Evolutionary conservation across 805 yeast genomes (phyloP).

Genomic region (Metschnikowia reukaufii): DNA sequence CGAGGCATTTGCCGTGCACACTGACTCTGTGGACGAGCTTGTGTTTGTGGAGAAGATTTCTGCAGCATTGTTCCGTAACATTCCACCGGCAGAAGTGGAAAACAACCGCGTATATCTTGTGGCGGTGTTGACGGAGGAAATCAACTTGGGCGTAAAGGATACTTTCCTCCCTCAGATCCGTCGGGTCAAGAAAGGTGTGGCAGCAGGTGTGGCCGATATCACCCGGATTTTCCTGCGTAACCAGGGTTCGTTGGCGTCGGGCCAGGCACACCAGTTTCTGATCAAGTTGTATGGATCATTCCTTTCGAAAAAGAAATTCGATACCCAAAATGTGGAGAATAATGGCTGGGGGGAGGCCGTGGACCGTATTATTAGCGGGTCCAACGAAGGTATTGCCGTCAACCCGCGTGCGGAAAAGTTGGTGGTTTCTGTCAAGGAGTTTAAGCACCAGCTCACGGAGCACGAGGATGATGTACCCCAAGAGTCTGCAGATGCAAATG

Average conservation of each 20-base stretch:
- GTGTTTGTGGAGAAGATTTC: slow-evolving; percentile 63
- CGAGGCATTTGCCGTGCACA: slow-evolving; percentile 74
- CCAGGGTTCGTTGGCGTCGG: slow-evolving; percentile 57
- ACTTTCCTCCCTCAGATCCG: slow-evolving; percentile 32
- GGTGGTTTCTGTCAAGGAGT: slow-evolving; percentile 70
- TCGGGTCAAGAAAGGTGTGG: slow-evolving; percentile 71
- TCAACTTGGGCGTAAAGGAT: slow-evolving; percentile 44
- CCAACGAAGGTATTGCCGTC: slow-evolving; percentile 72
- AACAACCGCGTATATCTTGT: slow-evolving; percentile 70
- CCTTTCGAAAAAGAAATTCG: slow-evolving; percentile 43
- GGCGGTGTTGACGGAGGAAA: slow-evolving; percentile 70
- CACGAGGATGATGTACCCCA: slow-evolving; percentile 4
- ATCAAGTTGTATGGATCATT: slow-evolving; percentile 73
- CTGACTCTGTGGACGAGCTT: slow-evolving; percentile 56
- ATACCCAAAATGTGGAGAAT: slow-evolving; percentile 30
- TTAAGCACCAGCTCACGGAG: slow-evolving; percentile 47
- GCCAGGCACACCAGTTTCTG: slow-evolving; percentile 68
- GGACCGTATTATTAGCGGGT: slow-evolving; percentile 74
- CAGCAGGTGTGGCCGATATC: slow-evolving; percentile 86
- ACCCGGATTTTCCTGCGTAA: slow-evolving; percentile 71
- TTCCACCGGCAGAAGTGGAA: slow-evolving; percentile 66
- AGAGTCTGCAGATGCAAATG: slow-evolving; percentile 11
- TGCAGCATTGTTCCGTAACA: slow-evolving; percentile 76
- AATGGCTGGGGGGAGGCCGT: slow-evolving; percentile 89
- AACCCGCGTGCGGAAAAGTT: slow-evolving; percentile 78